Base-by-base conservation (phyloP, 2,329 filamentous ascomycete genomes). In the Diaporthe humulicola region DNA sequence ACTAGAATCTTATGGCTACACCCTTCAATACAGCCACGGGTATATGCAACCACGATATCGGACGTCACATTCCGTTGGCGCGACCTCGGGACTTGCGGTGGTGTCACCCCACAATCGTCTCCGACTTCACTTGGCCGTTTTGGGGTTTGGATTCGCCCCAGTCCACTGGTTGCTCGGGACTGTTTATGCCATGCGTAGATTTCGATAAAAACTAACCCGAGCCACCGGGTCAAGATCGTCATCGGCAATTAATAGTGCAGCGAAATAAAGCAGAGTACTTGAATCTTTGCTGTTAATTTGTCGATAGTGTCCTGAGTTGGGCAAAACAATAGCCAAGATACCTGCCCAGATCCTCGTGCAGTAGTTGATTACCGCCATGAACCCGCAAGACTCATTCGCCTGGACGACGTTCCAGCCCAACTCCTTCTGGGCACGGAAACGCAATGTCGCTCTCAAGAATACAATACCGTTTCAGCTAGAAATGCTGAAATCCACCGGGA, bases 401-500 rank as follows among this genome's bases (percentile, higher is more conserved):
- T 74, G 69, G 69, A 74, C 73, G 28, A 57, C 19, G 19, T 72
- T 74, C 48, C 69, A 74, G 28, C 69, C 58, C 19, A 19, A 36
- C 6, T 74, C 73, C n/a, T 74, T 74, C 40, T 74, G 73, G 73
- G 73, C 58, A 6, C 73, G 73, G n/a, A 74, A 69, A 30, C 73
- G 73, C 69, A 73, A 67, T 54, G 73, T 74, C 5, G 73, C 69
- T 2, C 70, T 74, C 17, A 67, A 72, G 12, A 58, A 72, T n/a
- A 74, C 73, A 1, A 73, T 74, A n/a, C 73, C 73, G 8, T 74
- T 74, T 50, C 73, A 74, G 25, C 22, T 74, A 42, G 73, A 74
- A 9, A 74, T 74, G 73, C 70, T 74, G 22, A 74, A 74, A 28
- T 60, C 69, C 3, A 90, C 89, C 3, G 90, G 90, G 2, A 85